phyloP scores from a whole-genome alignment of 345 rosid species.

The Camelina hispida region DNA sequence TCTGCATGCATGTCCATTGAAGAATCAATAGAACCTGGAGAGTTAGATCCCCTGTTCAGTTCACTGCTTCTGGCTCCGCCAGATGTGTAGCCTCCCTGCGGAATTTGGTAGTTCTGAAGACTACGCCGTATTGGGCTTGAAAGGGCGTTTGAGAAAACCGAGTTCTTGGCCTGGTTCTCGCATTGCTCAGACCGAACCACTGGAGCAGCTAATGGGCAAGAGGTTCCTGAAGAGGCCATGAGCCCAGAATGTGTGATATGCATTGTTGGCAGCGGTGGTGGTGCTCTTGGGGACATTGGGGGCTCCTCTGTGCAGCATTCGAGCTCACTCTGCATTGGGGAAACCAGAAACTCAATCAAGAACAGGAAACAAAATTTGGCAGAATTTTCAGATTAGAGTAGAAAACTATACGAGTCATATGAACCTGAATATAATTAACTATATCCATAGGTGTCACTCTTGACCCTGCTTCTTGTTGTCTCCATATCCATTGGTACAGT shows the following conservation, averaged over 20 bases:
- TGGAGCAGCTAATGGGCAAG: constrained; percentile 54
- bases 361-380: constrained; percentile 8
- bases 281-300: constrained; percentile 66
- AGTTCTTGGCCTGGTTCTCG: constrained; percentile 77
- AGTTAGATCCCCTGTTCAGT: constrained; percentile 61
- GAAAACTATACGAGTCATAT: constrained; percentile 8
- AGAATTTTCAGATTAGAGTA: neutral
- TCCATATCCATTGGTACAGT: constrained; percentile 82
- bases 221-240: constrained; percentile 61
- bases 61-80: constrained; percentile 58
- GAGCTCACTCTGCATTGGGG: constrained; percentile 54
- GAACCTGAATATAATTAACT: constrained; percentile 74
- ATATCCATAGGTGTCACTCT: constrained; percentile 73
- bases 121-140: constrained; percentile 77
- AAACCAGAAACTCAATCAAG: constrained; percentile 30
- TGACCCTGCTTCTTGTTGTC: constrained; percentile 86
- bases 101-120: constrained; percentile 72
- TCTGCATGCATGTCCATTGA: constrained; percentile 91
- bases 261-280: constrained; percentile 51
- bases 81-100: constrained; percentile 68
- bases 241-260: constrained; percentile 53
- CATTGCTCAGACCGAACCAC: constrained; percentile 60
- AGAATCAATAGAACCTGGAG: constrained; percentile 73
- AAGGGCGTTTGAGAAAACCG: constrained; percentile 82
- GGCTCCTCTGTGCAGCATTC: constrained; percentile 62